phyloP scores from a whole-genome alignment of 1,139 yeast species.

The Suhomyces yuchorum region DNA sequence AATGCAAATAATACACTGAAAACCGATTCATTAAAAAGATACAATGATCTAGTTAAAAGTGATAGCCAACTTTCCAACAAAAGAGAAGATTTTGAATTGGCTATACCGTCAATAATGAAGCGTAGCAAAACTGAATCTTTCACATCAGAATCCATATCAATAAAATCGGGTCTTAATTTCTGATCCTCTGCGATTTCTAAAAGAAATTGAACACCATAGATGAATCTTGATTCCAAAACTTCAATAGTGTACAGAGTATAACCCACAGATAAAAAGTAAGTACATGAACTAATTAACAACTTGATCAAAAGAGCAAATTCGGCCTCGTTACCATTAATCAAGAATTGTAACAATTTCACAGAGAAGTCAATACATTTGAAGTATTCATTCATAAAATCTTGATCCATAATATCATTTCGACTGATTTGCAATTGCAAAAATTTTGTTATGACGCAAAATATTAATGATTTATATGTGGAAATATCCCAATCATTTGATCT shows the following conservation, averaged over 20 bases:
- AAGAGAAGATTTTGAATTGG: constrained; percentile 35
- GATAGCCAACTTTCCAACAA: constrained; percentile 51
- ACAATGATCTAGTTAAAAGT: constrained; percentile 46
- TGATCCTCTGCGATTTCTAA: constrained; percentile 36
- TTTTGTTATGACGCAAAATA: constrained; percentile 49
- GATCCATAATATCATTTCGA: constrained; percentile 24
- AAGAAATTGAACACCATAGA: constrained; percentile 34
- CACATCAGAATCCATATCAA: constrained; percentile 35
- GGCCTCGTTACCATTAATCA: constrained; percentile 59
- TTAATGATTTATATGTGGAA: constrained; percentile 63
- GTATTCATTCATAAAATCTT: constrained; percentile 24
- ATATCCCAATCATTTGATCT: constrained; percentile 51
- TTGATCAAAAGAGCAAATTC: constrained; percentile 47
- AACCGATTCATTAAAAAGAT: constrained; percentile 51
- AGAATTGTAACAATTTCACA: constrained; percentile 44
- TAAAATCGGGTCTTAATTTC: constrained; percentile 32
- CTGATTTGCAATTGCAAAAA: constrained; percentile 40
- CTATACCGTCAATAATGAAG: constrained; percentile 45
- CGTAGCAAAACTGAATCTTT: constrained; percentile 37
- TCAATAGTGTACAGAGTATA: constrained; percentile 28
- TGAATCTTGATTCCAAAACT: constrained; percentile 30
- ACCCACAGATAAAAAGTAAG: constrained; percentile 22
- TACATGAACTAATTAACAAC: constrained; percentile 31
- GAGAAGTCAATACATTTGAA: constrained; percentile 32
- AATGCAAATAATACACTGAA: constrained; percentile 53